These are phyloP conservation scores for Colletotrichum coccodes DNA, from an alignment of 2,329 filamentous ascomycete genomes.

Conservation along the genomic window DNA sequence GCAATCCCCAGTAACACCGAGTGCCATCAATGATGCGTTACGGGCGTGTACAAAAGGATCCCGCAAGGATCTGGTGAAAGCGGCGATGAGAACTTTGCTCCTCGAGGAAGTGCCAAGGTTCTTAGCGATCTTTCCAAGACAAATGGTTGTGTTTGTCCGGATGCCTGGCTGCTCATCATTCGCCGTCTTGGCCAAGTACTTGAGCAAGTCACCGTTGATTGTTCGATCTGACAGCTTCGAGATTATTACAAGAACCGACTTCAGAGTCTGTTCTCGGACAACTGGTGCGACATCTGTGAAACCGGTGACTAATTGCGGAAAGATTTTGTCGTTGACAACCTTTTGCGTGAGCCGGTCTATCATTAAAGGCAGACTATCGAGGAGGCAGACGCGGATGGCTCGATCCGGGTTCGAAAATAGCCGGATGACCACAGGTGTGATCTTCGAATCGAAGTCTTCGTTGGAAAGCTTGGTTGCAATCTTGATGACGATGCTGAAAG, in stretches of 20 bases:
- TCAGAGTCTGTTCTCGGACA: slow-evolving; percentile 94
- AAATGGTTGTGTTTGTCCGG: slow-evolving; percentile 97
- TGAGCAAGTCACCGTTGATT: slow-evolving; percentile 92
- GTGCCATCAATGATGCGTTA: slow-evolving; percentile 86
- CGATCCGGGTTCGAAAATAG: slow-evolving; percentile 92
- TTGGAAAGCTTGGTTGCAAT: slow-evolving; percentile 87
- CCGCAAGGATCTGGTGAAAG: slow-evolving; percentile 87
- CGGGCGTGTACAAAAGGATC: slow-evolving; percentile 96
- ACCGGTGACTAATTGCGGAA: slow-evolving; percentile 93
- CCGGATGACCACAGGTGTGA: slow-evolving; percentile 87
- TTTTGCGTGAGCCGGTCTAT: slow-evolving; percentile 91
- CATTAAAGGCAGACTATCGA: slow-evolving; percentile 90
- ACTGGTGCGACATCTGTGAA: slow-evolving; percentile 93
- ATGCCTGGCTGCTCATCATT: slow-evolving; percentile 99
- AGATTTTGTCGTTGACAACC: slow-evolving; percentile 95
- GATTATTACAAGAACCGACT: slow-evolving; percentile 89
- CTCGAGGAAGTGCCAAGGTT: slow-evolving; percentile 82
- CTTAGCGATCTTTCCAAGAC: slow-evolving; percentile 93
- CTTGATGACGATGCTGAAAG: slow-evolving; percentile 88
- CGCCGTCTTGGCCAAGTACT: slow-evolving; percentile 91
- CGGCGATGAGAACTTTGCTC: slow-evolving; percentile 90
- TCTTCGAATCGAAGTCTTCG: slow-evolving; percentile 87
- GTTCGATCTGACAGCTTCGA: slow-evolving; percentile 90
- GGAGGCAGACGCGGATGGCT: slow-evolving; percentile 87
- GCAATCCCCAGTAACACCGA: slow-evolving; percentile 85